Base-by-base conservation (phyloP, 2,329 filamentous ascomycete species). In the Fusarium pininemorale region DNA sequence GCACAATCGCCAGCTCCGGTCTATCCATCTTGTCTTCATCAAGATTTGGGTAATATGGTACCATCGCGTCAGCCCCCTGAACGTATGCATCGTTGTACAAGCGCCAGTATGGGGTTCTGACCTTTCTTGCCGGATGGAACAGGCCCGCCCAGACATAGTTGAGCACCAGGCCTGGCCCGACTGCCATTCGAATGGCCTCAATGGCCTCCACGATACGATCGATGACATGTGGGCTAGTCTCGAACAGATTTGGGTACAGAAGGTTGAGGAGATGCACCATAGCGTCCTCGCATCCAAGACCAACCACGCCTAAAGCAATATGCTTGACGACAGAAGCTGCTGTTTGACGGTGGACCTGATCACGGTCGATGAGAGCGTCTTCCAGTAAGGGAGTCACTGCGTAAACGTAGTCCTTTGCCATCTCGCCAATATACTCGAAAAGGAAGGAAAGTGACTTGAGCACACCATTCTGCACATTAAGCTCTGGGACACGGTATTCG, bases 371-470 rank as follows among this genome's bases (percentile, higher is more conserved):
- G 70, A 99, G 91, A 6, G 97, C 96, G 81, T 99, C 96, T 81
- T 99, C 96, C 5, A 99, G 91, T 15, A 99, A 87, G 12, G 96
- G 96, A 5, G 95, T 98, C 39, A 99, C 95, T 24, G 97, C 96
- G 80, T 99, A 99, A 80, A 99, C 96, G 82, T 99, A 99, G 83
- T 99, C 96, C 85, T 98, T 99, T 73, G 95, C 94, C 96, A 99
- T 98, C 84, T 99, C 96, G 73, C 96, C 96, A 82, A 99, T 99
- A 84, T 99, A 99, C 81, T 99, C 96, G 80, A 98, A 99, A 70
- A 99, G 88, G 88, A 99, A 99, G 12, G 94, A 97, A 60, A 99
- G 89, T 10, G 95, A 95, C 83, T 99, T 99, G 81, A 99, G 91
- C 39, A 99, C 96, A 85, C 96, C 96, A 78, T 99, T 99, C 82